Conservation (phyloP, 441 rosid species). For the Gossypium trilobum region DNA sequence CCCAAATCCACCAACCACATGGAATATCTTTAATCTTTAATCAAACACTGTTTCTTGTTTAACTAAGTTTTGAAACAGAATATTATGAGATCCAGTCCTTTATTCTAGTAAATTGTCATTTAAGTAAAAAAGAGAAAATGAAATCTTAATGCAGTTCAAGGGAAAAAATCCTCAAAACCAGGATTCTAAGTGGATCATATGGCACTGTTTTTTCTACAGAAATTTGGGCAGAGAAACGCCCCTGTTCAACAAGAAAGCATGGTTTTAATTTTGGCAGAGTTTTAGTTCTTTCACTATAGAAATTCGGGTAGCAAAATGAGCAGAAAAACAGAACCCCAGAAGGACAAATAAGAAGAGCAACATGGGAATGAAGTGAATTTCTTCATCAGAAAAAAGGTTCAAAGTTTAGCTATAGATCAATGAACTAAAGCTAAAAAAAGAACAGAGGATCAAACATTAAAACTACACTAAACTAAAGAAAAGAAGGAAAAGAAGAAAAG, state of each 20-base stretch:
- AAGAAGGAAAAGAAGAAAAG: background rate
- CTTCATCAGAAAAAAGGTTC: background rate
- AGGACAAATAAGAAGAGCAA: background rate
- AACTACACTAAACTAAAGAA: background rate
- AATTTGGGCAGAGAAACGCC: background rate
- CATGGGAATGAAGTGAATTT: background rate
- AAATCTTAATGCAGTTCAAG: background rate
- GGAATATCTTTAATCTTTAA: background rate
- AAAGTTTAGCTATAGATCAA: background rate
- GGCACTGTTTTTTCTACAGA: background rate
- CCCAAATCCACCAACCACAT: slow-evolving; percentile 24
- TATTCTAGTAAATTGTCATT: background rate
- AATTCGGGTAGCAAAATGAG: background rate
- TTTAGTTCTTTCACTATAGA: background rate
- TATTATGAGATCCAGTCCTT: background rate
- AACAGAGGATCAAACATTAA: background rate
- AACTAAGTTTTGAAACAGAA: slow-evolving; percentile 14
- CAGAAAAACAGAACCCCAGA: background rate
- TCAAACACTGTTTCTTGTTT: slow-evolving; percentile 1
- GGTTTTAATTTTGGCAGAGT: background rate
- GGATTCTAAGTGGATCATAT: background rate
- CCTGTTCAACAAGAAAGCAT: background rate
- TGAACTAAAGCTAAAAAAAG: background rate
- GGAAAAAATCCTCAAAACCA: background rate
- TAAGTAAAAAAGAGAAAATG: background rate